Percentiles rank a stretch among this genome's conserved stretches.
These are phyloP conservation scores for Melaleuca alternifolia DNA, from an alignment of 345 rosid species.

Conservation along the genomic window DNA sequence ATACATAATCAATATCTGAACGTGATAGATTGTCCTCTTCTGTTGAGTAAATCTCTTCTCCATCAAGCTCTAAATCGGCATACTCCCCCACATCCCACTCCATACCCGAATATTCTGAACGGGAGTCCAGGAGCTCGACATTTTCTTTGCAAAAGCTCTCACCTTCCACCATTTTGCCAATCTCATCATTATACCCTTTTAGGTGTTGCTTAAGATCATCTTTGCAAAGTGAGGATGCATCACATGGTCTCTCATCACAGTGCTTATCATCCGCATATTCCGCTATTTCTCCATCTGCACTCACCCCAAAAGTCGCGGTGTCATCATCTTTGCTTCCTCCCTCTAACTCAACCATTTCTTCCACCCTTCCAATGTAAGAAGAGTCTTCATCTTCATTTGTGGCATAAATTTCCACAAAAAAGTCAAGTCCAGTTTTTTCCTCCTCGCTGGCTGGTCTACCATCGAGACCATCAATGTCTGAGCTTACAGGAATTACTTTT, in stretches of 20 bases:
- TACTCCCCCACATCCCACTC: slow-evolving; percentile 35
- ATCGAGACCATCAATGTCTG: not conserved
- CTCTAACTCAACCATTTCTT: not conserved
- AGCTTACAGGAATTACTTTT: slow-evolving; percentile 25
- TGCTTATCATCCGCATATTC: slow-evolving; percentile 10
- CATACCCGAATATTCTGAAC: slow-evolving; percentile 25
- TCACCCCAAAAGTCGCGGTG: not conserved
- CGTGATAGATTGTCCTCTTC: slow-evolving; percentile 10
- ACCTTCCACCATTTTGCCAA: not conserved
- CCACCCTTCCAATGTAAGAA: not conserved
- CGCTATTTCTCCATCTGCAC: not conserved
- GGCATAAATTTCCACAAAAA: slow-evolving; percentile 33
- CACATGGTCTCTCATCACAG: slow-evolving; percentile 19
- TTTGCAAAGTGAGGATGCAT: slow-evolving; percentile 16
- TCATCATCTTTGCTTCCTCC: not conserved
- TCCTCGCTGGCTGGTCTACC: not conserved
- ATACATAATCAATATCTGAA: not conserved
- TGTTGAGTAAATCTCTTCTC: slow-evolving; percentile 4
- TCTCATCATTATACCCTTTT: not conserved
- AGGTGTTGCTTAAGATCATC: slow-evolving; percentile 15
- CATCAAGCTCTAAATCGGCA: slow-evolving; percentile 7
- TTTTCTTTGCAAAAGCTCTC: not conserved
- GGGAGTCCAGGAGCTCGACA: slow-evolving; percentile 3
- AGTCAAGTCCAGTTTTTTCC: slow-evolving; percentile 6
- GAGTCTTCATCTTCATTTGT: slow-evolving; percentile 12